These are phyloP conservation scores for Globisporangium abappressorium DNA, from an alignment of 352 stramenopile genomes.

Conservation along the genomic window DNA sequence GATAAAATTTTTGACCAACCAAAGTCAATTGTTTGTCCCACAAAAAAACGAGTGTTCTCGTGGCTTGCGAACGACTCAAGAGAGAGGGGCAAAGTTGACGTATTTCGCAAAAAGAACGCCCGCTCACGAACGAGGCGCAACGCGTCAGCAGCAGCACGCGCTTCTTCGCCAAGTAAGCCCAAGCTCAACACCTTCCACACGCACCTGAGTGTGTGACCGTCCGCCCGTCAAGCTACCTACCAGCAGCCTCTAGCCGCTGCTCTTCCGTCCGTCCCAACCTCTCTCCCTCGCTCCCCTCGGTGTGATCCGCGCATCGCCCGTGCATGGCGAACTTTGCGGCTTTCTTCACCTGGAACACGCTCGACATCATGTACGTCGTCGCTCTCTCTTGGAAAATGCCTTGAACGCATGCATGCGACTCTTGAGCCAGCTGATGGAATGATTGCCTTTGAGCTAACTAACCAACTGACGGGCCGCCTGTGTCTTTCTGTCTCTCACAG, in stretches of 20 bases:
- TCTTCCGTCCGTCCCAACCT: not conserved
- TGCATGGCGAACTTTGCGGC: constrained; percentile 23
- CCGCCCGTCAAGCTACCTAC: not conserved
- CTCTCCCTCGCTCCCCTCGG: not conserved
- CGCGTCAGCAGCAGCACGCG: not conserved
- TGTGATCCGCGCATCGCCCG: constrained; percentile 3
- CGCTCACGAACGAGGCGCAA: not conserved
- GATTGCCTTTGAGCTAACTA: no score
- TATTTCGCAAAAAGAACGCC: not conserved
- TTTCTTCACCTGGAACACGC: constrained; percentile 24
- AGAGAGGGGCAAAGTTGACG: no score
- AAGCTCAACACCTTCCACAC: not conserved
- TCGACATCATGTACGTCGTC: constrained; percentile 21
- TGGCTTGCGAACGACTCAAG: no score
- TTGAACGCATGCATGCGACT: no score
- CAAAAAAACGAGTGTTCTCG: no score
- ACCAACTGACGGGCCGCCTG: not conserved
- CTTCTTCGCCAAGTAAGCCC: not conserved
- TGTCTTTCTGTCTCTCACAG: not conserved
- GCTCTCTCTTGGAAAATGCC: no score
- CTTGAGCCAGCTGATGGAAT: no score
- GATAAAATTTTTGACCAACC: no score
- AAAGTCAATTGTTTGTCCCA: no score
- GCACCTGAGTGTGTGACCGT: not conserved
- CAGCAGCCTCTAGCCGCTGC: not conserved